Conservation (phyloP, 164 flowering plant genomes). For the Vitis amurensis region DNA sequence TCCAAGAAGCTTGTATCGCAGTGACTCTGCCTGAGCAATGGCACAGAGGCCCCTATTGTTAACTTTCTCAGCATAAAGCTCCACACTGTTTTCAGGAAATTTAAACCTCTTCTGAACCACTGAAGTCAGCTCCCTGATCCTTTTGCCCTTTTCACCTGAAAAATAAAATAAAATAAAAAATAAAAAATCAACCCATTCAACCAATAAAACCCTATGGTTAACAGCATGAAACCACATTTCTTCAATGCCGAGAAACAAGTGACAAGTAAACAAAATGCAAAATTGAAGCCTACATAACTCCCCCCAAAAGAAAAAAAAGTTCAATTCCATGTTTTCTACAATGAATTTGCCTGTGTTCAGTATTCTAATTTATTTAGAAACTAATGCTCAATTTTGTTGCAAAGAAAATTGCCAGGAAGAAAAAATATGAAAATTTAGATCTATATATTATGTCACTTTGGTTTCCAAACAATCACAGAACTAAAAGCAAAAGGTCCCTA, state of each 20-base stretch:
- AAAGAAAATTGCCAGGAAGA: no score
- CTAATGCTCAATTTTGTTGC: no score
- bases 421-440: not conserved
- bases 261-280: not conserved
- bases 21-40: conserved; percentile 17
- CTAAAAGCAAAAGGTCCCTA: no score
- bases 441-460: not conserved
- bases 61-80: conserved; percentile 19
- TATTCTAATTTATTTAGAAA: no score
- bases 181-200: not conserved
- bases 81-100: conserved; percentile 17
- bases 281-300: no score
- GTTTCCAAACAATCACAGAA: not conserved
- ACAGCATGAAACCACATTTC: not conserved
- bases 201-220: not conserved
- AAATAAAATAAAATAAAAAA: not conserved
- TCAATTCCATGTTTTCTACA: no score
- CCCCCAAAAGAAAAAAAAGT: not conserved
- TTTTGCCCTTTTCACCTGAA: conserved; percentile 18
- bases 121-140: conserved; percentile 17
- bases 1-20: conserved; percentile 17
- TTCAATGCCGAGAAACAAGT: not conserved
- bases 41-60: conserved; percentile 18
- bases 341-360: no score
- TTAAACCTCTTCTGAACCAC: conserved; percentile 18